These are phyloP conservation scores for Colletotrichum tropicicola DNA, from an alignment of 2,329 filamentous ascomycete genomes.

Conservation along the genomic window DNA sequence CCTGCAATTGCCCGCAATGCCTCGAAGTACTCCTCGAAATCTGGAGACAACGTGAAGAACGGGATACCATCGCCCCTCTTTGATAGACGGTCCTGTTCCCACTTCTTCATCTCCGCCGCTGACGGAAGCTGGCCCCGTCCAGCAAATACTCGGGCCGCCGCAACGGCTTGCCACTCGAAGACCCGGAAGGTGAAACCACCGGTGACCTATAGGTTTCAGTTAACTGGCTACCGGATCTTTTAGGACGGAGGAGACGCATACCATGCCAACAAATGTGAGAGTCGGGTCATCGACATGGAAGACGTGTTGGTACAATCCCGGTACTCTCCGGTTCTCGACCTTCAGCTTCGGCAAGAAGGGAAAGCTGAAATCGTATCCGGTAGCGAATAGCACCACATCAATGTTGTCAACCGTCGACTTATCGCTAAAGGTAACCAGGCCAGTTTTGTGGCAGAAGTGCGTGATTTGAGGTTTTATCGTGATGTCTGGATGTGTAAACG, in stretches of 20 bases:
- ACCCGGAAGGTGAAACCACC: conserved; percentile 46
- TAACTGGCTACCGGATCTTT: background rate
- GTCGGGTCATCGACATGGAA: conserved; percentile 45
- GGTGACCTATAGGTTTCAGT: conserved; percentile 33
- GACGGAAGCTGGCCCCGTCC: conserved; percentile 39
- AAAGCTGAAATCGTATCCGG: conserved; percentile 8
- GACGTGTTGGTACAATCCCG: conserved; percentile 45
- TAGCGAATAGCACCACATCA: conserved; percentile 10
- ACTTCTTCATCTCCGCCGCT: conserved; percentile 37
- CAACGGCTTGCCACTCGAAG: conserved; percentile 48
- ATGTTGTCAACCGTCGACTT: conserved; percentile 2
- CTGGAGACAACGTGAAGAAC: conserved; percentile 39
- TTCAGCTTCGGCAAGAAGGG: conserved; percentile 1
- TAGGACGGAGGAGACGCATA: too few relatives aligned
- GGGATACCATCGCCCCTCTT: conserved; percentile 39
- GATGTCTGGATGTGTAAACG: conserved; percentile 6
- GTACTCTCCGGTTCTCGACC: conserved; percentile 36
- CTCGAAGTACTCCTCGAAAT: conserved; percentile 50
- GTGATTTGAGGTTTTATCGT: background rate
- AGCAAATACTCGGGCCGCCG: conserved; percentile 44
- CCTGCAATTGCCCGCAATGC: conserved; percentile 49
- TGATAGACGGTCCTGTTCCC: conserved; percentile 39
- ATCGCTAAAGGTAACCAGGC: conserved; percentile 6
- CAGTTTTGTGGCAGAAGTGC: background rate
- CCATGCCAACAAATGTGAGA: conserved; percentile 43